These are phyloP conservation scores for Knoxdaviesia capensis DNA, from an alignment of 2,329 filamentous ascomycete genomes.

Conservation along the genomic window DNA sequence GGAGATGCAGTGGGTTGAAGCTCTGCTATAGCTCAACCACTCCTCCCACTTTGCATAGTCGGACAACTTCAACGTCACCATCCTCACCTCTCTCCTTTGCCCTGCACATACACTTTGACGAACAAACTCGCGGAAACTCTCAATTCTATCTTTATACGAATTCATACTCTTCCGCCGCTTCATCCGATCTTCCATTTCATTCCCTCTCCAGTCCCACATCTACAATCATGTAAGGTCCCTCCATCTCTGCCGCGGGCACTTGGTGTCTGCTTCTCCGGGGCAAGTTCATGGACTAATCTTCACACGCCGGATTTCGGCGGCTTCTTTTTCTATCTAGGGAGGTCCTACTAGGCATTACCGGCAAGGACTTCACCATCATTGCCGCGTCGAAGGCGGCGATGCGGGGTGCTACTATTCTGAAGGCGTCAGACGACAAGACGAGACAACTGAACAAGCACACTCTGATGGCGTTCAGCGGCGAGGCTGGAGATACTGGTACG, in stretches of 20 bases:
- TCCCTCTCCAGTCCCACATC: not conserved
- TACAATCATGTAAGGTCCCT: not conserved
- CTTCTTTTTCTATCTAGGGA: conserved; percentile 40
- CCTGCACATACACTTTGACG: not conserved
- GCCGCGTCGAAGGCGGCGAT: conserved; percentile 96
- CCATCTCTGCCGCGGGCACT: not conserved
- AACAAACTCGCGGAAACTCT: too few relatives aligned
- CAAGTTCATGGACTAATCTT: too few relatives aligned
- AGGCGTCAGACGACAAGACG: conserved; percentile 92
- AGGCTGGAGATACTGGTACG: conserved; percentile 84
- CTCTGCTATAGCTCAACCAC: conserved; percentile 3
- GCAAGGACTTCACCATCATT: conserved; percentile 97
- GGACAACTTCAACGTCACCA: not conserved
- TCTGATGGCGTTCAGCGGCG: conserved; percentile 84
- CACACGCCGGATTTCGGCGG: not conserved
- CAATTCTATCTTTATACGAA: too few relatives aligned
- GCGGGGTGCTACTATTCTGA: conserved; percentile 91
- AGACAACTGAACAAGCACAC: conserved; percentile 81
- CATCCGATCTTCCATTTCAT: not conserved
- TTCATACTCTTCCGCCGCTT: not conserved
- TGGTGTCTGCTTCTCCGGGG: too few relatives aligned
- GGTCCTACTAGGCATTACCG: conserved; percentile 92
- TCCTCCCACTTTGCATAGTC: not conserved
- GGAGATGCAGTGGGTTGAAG: conserved; percentile 2
- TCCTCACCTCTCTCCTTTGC: not conserved